These are phyloP conservation scores for Saccharomyces jurei DNA, from an alignment of 805 yeast species.

Conservation along the genomic window DNA sequence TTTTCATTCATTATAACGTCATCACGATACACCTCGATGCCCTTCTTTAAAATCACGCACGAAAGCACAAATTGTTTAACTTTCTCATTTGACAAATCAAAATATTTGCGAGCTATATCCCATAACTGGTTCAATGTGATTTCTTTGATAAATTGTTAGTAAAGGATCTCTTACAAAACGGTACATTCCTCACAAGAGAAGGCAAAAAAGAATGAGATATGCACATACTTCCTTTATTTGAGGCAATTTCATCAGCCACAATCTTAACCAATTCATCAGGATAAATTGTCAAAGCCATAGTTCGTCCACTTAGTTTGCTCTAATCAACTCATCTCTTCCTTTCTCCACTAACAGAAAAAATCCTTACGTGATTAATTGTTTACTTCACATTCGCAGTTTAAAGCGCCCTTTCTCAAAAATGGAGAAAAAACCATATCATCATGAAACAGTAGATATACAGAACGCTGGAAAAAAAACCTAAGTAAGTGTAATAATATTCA, in stretches of 20 bases:
- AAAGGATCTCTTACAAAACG: background rate
- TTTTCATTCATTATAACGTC: background rate
- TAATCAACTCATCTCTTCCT: background rate
- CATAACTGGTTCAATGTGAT: constrained; percentile 8
- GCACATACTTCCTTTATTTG: constrained; percentile 24
- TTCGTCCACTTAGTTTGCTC: background rate
- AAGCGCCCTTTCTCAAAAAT: background rate
- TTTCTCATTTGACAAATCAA: constrained; percentile 5
- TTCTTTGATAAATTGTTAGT: constrained; percentile 6
- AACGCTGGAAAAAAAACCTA: no score
- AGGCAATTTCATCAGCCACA: constrained; percentile 26
- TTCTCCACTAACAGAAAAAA: background rate
- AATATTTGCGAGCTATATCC: constrained; percentile 6
- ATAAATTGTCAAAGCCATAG: constrained; percentile 7
- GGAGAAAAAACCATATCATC: no score
- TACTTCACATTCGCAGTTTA: background rate
- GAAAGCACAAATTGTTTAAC: constrained; percentile 10
- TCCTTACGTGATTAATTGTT: background rate
- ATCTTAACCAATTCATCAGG: constrained; percentile 28
- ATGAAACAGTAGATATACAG: no score
- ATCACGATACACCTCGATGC: background rate
- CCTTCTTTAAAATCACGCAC: constrained; percentile 5
- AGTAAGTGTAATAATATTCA: no score
- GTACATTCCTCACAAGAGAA: background rate
- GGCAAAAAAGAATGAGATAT: background rate